Conservation (phyloP, 2,329 filamentous ascomycete species). For the Calonectria hongkongensis region DNA sequence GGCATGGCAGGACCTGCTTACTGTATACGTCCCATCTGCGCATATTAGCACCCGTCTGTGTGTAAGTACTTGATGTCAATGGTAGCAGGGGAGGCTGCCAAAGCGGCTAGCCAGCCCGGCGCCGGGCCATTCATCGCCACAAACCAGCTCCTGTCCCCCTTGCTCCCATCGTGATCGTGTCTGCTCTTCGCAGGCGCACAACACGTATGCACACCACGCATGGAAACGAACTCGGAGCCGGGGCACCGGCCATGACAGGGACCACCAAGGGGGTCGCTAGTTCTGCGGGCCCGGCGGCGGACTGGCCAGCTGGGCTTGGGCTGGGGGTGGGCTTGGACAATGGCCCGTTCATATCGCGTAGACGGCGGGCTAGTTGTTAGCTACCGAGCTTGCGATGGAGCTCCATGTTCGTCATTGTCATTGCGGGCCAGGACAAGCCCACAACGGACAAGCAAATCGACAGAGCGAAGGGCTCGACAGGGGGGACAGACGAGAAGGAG, state of each 20-base stretch:
- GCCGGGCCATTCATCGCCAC: slow-evolving; percentile 33
- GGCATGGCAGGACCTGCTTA: slow-evolving; percentile 9
- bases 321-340: slow-evolving; percentile 49
- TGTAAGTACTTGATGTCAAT: slow-evolving; percentile 7
- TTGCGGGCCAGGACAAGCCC: slow-evolving; percentile 45
- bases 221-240: slow-evolving; percentile 21
- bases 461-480: slow-evolving; percentile 36
- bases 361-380: slow-evolving; percentile 50
- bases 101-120: slow-evolving; percentile 22
- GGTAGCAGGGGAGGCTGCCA: slow-evolving; percentile 25
- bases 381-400: slow-evolving; percentile 55
- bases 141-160: slow-evolving; percentile 22
- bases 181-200: slow-evolving; percentile 12
- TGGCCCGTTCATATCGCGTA: slow-evolving; percentile 52
- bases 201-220: not conserved
- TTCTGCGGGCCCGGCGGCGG: slow-evolving; percentile 40
- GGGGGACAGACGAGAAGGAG: slow-evolving; percentile 8
- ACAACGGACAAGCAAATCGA: slow-evolving; percentile 36
- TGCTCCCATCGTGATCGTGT: slow-evolving; percentile 31
- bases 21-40: slow-evolving; percentile 14
- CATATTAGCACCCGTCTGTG: slow-evolving; percentile 2
- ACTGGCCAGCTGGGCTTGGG: slow-evolving; percentile 47
- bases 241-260: slow-evolving; percentile 19
- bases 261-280: slow-evolving; percentile 29
- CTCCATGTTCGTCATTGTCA: slow-evolving; percentile 55